Evolutionary conservation across 495 filamentous ascomycete genomes (phyloP).

Genomic region (Hyaloscypha hepaticicola): DNA sequence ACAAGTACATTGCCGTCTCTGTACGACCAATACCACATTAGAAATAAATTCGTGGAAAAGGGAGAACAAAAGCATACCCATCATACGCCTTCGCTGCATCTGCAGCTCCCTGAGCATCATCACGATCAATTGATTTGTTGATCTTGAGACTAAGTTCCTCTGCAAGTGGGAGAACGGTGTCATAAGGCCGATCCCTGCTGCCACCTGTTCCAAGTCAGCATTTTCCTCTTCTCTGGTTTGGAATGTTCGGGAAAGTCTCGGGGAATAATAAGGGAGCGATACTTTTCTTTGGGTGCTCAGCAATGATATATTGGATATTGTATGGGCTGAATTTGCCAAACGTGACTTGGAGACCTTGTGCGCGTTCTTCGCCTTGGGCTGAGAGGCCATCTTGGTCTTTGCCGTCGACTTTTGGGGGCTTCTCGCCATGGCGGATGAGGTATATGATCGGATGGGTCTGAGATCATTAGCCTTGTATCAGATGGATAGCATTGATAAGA

Average conservation of each 20-base stretch:
- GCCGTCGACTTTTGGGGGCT: conserved; percentile 39
- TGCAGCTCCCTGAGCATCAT: conserved; percentile 47
- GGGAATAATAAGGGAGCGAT: neutral
- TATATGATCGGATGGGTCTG: conserved; percentile 39
- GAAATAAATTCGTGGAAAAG: neutral
- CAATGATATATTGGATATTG: conserved; percentile 54
- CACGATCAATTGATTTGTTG: conserved; percentile 46
- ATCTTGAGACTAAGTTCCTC: conserved; percentile 49
- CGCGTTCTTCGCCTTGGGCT: conserved; percentile 45
- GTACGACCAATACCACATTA: neutral
- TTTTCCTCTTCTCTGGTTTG: neutral
- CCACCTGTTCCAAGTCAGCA: conserved; percentile 41
- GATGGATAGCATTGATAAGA: neutral
- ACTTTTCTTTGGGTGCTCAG: conserved; percentile 48
- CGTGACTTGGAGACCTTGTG: conserved; percentile 49
- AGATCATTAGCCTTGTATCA: neutral
- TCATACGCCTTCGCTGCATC: conserved; percentile 44
- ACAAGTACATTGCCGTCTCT: conserved; percentile 52
- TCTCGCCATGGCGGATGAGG: conserved; percentile 60
- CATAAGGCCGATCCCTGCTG: conserved; percentile 46
- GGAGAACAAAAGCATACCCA: conserved; percentile 24
- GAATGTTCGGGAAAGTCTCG: conserved; percentile 1
- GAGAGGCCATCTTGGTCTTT: conserved; percentile 46
- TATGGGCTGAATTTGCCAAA: conserved; percentile 48
- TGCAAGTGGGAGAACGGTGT: conserved; percentile 52